Conservation (phyloP, 192 early-diverging fungal species). For the Coemansia sp. region DNA sequence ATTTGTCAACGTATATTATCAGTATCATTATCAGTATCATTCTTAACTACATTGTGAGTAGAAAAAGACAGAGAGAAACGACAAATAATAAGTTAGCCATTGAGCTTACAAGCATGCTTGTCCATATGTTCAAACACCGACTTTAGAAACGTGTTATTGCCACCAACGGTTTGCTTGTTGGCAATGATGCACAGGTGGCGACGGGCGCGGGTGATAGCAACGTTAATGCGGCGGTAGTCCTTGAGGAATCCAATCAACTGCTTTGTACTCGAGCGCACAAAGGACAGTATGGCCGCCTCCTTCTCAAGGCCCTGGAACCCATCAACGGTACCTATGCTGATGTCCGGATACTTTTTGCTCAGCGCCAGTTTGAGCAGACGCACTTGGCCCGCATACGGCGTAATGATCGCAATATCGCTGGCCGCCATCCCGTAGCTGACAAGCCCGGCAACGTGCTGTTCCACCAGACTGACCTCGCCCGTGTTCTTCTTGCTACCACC, state of each 20-base stretch:
- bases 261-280: conserved; percentile 74
- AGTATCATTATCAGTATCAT: too few species aligned
- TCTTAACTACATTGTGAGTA: too few species aligned
- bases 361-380: conserved; percentile 46
- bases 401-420: conserved; percentile 75
- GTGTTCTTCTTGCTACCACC: conserved; percentile 67
- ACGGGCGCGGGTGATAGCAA: conserved; percentile 68
- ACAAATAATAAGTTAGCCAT: background rate
- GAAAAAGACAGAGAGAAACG: too few species aligned
- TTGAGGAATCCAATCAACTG: conserved; percentile 76
- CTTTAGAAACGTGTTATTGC: background rate
- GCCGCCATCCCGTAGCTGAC: conserved; percentile 59
- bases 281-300: conserved; percentile 76
- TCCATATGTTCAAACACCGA: background rate
- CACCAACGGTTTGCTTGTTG: background rate
- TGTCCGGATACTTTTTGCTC: conserved; percentile 52
- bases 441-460: conserved; percentile 61
- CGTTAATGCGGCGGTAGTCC: conserved; percentile 78
- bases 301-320: conserved; percentile 88
- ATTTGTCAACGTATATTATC: background rate
- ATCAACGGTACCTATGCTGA: conserved; percentile 82
- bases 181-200: conserved; percentile 4
- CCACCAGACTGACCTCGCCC: conserved; percentile 67
- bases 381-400: conserved; percentile 78
- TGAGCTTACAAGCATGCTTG: background rate